Base-by-base conservation (phyloP, 2,329 filamentous ascomycete genomes). In the Colletotrichum cuscutae region DNA sequence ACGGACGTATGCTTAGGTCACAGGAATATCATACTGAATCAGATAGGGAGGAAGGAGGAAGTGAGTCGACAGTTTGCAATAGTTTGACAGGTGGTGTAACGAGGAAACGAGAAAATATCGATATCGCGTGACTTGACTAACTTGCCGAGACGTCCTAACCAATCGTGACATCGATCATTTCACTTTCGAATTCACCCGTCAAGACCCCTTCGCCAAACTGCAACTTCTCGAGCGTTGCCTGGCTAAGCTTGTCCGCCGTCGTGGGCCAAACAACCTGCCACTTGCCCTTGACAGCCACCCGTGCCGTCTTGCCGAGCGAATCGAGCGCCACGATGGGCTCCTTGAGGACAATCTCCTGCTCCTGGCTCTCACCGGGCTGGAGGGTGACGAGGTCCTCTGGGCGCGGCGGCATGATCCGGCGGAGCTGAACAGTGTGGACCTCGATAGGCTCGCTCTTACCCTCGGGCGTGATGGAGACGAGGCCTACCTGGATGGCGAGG, bases 371-470 rank as follows among this genome's bases (percentile, higher is more conserved):
- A 1, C 84, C 83, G 7, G 84, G 78, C 30, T 76, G 79, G 49
- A 87, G 80, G 37, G 82, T 82, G 72, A 86, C 75, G 35, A 85
- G 78, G 3, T 79, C 79, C 2, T 85, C 83, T 13, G 76, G 76
- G 5, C 74, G 76, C 0, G 85, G 84, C 4, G 85, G 85, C 83
- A 84, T 83, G 56, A 82, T 75, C 13, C 85, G 79, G 42, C 81
- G 80, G 57, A 85, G 76, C 67, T 83, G 78, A 62, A 86, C 77
- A 15, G 76, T 79, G 13, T 81, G 80, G 11, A 85, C 77, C 4
- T 84, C 78, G 4, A 87, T 66, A 5, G 84, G 81, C 26, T 72
- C 52, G 5, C 76, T 76, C 19, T 78, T 77, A 1, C 80, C 81
- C 3, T 80, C 78, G 3, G 81, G 82, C 3, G 79, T 83, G 73